Evolutionary conservation across 1,139 yeast species (phyloP).

Genomic region (Pichia sp.): DNA sequence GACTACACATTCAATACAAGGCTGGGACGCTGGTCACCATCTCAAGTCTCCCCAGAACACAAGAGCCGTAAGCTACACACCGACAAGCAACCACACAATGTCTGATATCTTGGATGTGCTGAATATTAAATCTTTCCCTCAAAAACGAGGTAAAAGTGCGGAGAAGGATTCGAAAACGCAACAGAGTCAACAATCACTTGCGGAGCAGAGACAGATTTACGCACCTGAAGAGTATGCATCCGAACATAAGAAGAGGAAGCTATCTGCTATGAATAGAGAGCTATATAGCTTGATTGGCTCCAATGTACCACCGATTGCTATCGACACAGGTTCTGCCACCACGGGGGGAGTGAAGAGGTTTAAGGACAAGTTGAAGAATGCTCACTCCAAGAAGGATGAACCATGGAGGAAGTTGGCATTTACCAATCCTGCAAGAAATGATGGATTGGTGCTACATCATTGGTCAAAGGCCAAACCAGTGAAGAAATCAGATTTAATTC

Average conservation of each 20-base stretch:
- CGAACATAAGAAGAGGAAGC: conserved; percentile 21
- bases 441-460: conserved; percentile 51
- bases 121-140: conserved; percentile 44
- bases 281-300: conserved; percentile 84
- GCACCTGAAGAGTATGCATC: conserved; percentile 16
- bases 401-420: conserved; percentile 78
- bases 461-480: conserved; percentile 67
- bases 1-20: too few species aligned
- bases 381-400: conserved; percentile 18
- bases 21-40: too few species aligned
- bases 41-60: too few species aligned
- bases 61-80: too few species aligned
- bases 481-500: not conserved
- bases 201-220: conserved; percentile 10
- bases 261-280: conserved; percentile 83
- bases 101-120: conserved; percentile 75
- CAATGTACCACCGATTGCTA: conserved; percentile 81
- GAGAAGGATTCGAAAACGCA: conserved; percentile 8
- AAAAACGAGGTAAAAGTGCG: conserved; percentile 21
- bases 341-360: conserved; percentile 32
- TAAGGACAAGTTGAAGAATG: conserved; percentile 52
- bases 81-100: conserved; percentile 1
- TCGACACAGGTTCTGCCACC: conserved; percentile 27
- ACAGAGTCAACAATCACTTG: conserved; percentile 3
- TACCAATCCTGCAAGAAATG: conserved; percentile 42